Percentiles rank a stretch among this genome's conserved stretches.
Conservation (phyloP, 2,329 filamentous ascomycete species). For the Colletotrichum scovillei region DNA sequence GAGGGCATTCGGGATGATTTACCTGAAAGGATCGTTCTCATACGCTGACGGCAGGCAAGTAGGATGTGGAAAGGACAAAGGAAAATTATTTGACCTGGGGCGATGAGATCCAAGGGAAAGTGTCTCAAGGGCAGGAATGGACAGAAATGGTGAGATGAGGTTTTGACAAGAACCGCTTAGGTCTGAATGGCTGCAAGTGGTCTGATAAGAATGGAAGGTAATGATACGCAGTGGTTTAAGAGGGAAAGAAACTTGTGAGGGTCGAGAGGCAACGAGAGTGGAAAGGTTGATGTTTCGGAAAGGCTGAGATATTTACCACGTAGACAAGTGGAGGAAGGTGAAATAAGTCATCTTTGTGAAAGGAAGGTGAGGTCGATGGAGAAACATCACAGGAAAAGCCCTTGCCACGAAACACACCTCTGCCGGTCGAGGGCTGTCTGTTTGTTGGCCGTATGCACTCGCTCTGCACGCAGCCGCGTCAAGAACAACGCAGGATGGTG, state of each 20-base stretch:
- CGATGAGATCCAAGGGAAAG: background rate
- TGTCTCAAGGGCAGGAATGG: background rate
- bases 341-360: background rate
- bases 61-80: background rate
- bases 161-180: background rate
- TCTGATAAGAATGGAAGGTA: background rate
- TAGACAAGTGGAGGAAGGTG: background rate
- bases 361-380: background rate
- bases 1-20: background rate
- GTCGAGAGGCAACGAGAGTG: too few species aligned
- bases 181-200: background rate
- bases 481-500: background rate
- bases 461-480: background rate
- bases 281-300: background rate
- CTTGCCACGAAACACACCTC: background rate
- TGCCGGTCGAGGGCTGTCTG: background rate
- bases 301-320: background rate
- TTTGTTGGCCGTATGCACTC: background rate
- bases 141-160: background rate
- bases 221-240: background rate
- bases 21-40: background rate
- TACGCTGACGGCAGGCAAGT: background rate
- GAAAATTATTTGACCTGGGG: background rate
- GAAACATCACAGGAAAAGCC: background rate
- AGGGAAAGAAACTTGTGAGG: background rate